Evolutionary conservation across 257 asterid genomes (phyloP).

Genomic region (Jacaranda mimosifolia): DNA sequence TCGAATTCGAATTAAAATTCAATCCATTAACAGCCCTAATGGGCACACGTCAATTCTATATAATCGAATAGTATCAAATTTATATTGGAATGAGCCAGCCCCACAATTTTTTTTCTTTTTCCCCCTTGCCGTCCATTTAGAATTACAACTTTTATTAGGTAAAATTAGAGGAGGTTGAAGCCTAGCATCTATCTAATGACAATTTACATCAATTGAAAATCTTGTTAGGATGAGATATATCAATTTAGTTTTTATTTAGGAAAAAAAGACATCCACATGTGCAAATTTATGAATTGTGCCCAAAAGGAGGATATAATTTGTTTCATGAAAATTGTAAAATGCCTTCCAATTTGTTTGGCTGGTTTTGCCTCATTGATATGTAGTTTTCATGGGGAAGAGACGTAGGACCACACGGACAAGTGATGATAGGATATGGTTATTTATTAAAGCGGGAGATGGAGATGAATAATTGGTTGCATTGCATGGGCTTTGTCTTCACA

Average conservation of each 20-base stretch:
- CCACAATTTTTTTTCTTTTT: no score
- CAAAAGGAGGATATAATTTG: slow-evolving; percentile 25
- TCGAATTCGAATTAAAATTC: no score
- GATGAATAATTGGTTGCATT: not conserved
- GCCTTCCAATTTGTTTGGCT: slow-evolving; percentile 19
- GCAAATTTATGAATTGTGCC: slow-evolving; percentile 38
- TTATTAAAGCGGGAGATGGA: not conserved
- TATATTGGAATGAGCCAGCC: no score
- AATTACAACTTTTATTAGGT: not conserved
- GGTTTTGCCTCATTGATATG: slow-evolving; percentile 25
- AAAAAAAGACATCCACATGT: slow-evolving; percentile 35
- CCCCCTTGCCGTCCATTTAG: not conserved
- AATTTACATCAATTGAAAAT: not conserved
- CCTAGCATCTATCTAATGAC: not conserved
- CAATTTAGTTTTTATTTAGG: not conserved
- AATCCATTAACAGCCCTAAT: no score
- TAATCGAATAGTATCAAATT: no score
- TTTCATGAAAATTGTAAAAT: slow-evolving; percentile 3
- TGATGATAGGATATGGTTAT: not conserved
- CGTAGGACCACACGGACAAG: slow-evolving; percentile 23
- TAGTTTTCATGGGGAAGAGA: slow-evolving; percentile 24
- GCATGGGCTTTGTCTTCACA: not conserved
- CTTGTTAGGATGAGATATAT: not conserved
- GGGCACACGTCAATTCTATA: no score
- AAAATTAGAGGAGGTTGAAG: not conserved